These are phyloP conservation scores for Colletotrichum camelliae DNA, from an alignment of 2,329 filamentous ascomycete genomes.

Conservation along the genomic window DNA sequence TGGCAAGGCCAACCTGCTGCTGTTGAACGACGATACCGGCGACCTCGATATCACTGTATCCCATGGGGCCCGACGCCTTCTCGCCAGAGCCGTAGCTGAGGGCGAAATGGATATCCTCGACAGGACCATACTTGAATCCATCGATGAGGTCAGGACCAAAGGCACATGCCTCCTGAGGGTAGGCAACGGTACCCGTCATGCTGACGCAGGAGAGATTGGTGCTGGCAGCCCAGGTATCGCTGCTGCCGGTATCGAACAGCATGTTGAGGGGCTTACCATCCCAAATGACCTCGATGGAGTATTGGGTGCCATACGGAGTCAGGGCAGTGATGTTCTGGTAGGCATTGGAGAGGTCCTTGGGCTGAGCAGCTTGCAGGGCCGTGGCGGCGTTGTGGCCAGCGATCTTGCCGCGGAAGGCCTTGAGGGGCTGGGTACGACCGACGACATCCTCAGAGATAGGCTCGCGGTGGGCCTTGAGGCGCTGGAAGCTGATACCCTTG, in stretches of 20 bases:
- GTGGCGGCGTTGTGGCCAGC: constrained; percentile 33
- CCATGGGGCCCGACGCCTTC: constrained; percentile 51
- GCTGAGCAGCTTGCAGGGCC: constrained; percentile 27
- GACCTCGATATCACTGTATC: constrained; percentile 49
- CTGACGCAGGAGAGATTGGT: constrained; percentile 47
- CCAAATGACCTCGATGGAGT: constrained; percentile 46
- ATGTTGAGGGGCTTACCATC: constrained; percentile 44
- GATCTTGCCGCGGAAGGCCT: constrained; percentile 29
- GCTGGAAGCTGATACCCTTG: constrained; percentile 43
- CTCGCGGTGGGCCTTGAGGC: constrained; percentile 31
- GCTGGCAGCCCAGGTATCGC: constrained; percentile 55
- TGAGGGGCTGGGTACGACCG: constrained; percentile 37
- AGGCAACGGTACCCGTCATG: constrained; percentile 30
- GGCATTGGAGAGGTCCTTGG: constrained; percentile 10
- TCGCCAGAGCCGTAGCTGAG: constrained; percentile 56
- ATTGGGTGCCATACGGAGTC: constrained; percentile 44
- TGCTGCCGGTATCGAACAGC: constrained; percentile 56
- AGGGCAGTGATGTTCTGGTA: constrained; percentile 45
- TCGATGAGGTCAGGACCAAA: constrained; percentile 45
- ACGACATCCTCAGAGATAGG: constrained; percentile 33
- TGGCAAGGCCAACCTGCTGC: constrained; percentile 56
- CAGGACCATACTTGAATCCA: constrained; percentile 43
- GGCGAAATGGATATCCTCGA: constrained; percentile 50
- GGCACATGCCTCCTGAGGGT: constrained; percentile 38
- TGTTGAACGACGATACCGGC: constrained; percentile 48